Percentiles rank a stretch among this genome's conserved stretches.
These are phyloP conservation scores for Zygoascus bituminiphila DNA, from an alignment of 805 yeast species.

Conservation along the genomic window DNA sequence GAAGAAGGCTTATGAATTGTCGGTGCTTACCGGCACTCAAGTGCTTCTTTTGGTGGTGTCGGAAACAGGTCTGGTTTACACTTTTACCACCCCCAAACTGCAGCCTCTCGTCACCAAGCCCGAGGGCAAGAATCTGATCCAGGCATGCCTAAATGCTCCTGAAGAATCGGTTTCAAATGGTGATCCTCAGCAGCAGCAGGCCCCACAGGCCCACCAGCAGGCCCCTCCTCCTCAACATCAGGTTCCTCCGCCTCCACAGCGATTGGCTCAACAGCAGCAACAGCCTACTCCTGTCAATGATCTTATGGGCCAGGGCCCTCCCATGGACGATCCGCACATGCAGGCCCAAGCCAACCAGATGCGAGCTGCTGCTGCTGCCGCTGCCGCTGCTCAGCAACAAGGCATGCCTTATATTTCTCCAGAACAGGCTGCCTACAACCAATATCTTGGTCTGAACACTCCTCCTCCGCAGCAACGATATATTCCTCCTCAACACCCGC, in stretches of 20 bases:
- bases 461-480: slow-evolving; percentile 23
- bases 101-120: slow-evolving; percentile 96
- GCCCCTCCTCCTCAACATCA: slow-evolving; percentile 29
- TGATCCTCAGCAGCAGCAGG: slow-evolving; percentile 27
- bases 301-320: slow-evolving; percentile 2
- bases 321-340: slow-evolving; percentile 6
- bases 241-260: slow-evolving; percentile 26
- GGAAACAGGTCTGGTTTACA: slow-evolving; percentile 97
- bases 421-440: slow-evolving; percentile 49
- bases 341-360: slow-evolving; percentile 6
- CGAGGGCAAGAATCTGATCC: slow-evolving; percentile 94
- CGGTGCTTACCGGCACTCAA: slow-evolving; percentile 96
- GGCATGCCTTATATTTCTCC: slow-evolving; percentile 28
- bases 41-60: slow-evolving; percentile 89
- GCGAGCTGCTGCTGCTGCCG: slow-evolving; percentile 5
- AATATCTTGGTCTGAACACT: slow-evolving; percentile 38
- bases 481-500: slow-evolving; percentile 21
- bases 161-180: slow-evolving; percentile 45
- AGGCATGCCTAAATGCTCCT: slow-evolving; percentile 96
- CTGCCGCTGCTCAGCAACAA: slow-evolving; percentile 5
- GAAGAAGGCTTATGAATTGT: slow-evolving; percentile 98
- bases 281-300: slow-evolving; percentile 5
- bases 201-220: slow-evolving; percentile 20
- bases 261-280: slow-evolving; percentile 38
- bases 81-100: slow-evolving; percentile 97